These are phyloP conservation scores for Casuarina glauca DNA, from an alignment of 306 rosid genomes.

Conservation along the genomic window DNA sequence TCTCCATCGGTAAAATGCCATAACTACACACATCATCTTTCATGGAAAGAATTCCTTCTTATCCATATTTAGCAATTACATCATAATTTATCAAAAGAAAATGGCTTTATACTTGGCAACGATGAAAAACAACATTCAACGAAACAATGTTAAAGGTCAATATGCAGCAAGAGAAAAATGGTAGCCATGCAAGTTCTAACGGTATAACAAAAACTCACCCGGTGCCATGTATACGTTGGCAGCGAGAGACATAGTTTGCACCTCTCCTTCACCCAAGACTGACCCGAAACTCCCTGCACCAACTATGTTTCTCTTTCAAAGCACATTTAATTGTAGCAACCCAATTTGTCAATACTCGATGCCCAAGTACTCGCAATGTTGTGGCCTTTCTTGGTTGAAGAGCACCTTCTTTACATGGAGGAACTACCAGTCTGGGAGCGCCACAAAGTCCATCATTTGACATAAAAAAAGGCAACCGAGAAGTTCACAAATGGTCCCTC, in stretches of 20 bases:
- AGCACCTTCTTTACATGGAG: slow-evolving; percentile 19
- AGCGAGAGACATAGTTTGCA: slow-evolving; percentile 38
- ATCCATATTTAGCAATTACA: slow-evolving; percentile 33
- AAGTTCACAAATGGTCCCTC: slow-evolving; percentile 32
- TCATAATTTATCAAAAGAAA: background rate
- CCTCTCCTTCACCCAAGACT: slow-evolving; percentile 35
- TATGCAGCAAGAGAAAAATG: background rate
- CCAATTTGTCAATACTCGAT: background rate
- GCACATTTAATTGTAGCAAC: no score
- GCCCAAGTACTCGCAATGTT: background rate
- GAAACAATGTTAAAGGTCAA: background rate
- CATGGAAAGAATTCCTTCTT: slow-evolving; percentile 34
- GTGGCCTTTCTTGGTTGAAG: background rate
- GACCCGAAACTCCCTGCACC: slow-evolving; percentile 20
- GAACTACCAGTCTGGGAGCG: slow-evolving; percentile 22
- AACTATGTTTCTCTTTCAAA: background rate
- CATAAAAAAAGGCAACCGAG: slow-evolving; percentile 29
- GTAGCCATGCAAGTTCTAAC: no score
- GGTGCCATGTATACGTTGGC: slow-evolving; percentile 53
- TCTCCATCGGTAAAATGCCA: slow-evolving; percentile 46
- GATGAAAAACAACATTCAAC: no score
- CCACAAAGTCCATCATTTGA: slow-evolving; percentile 39
- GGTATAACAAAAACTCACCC: slow-evolving; percentile 7
- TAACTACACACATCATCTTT: slow-evolving; percentile 47
- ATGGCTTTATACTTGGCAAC: no score